A percentile compares a stretch with the other conserved stretches of the same genome.
phyloP scores from a whole-genome alignment of 768 basidiomycete genomes.

The Collybia mongolica region DNA sequence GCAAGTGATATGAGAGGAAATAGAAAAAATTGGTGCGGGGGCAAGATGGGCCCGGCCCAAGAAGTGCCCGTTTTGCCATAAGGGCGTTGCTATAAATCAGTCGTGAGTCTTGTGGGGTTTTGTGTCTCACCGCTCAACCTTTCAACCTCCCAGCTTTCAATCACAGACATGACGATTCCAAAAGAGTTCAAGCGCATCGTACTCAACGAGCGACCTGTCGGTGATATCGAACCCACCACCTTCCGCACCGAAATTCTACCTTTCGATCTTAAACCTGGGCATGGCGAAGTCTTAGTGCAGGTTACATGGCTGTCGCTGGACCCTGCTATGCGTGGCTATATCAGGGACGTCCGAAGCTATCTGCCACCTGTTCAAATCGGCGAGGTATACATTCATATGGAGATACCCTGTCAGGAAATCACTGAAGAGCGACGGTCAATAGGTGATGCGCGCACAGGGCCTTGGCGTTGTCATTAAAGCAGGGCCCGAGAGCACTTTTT shows the following conservation, averaged over 20 bases:
- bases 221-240: constrained; percentile 68
- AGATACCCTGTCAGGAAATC: not conserved
- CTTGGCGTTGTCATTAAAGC: constrained; percentile 65
- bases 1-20: no score
- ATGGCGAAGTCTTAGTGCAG: constrained; percentile 65
- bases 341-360: constrained; percentile 73
- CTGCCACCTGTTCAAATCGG: constrained; percentile 71
- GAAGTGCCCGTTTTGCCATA: no score
- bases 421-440: not conserved
- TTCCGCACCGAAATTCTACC: constrained; percentile 62
- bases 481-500: constrained; percentile 53
- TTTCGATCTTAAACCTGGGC: constrained; percentile 51
- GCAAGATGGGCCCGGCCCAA: no score
- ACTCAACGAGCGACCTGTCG: constrained; percentile 71
- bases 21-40: no score
- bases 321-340: constrained; percentile 86
- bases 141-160: no score
- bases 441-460: constrained; percentile 73
- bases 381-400: constrained; percentile 33
- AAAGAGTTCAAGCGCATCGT: constrained; percentile 64
- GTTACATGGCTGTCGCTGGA: constrained; percentile 81
- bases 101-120: no score
- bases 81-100: no score
- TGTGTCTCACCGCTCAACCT: no score
- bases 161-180: constrained; percentile 8